Percentiles rank a stretch among this genome's conserved stretches.
phyloP scores from a whole-genome alignment of 345 rosid genomes.

The Gynandropsis gynandra region DNA sequence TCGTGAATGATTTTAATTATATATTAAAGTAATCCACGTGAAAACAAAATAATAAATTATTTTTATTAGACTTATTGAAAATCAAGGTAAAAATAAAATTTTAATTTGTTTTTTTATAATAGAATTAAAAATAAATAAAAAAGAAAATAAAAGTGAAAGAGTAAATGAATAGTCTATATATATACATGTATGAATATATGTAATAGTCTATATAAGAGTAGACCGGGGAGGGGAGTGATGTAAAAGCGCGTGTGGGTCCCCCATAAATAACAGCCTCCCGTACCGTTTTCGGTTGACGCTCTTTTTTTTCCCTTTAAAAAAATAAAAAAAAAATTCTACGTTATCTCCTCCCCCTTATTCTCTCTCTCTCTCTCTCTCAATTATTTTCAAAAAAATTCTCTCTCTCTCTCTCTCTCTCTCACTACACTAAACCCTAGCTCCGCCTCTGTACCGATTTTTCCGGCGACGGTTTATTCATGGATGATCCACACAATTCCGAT shows the following conservation, averaged over 20 bases:
- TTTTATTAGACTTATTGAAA: too few species aligned
- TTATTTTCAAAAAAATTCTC: neutral
- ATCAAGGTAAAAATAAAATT: too few species aligned
- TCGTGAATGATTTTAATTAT: too few species aligned
- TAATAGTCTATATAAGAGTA: constrained; percentile 1
- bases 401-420: neutral
- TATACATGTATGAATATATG: too few species aligned
- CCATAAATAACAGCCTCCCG: constrained; percentile 27
- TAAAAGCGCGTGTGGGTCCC: constrained; percentile 34
- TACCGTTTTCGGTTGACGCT: constrained; percentile 30
- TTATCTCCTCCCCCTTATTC: constrained; percentile 13
- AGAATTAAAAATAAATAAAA: too few species aligned
- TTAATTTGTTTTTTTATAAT: too few species aligned
- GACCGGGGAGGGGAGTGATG: constrained; percentile 10
- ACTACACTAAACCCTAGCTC: neutral
- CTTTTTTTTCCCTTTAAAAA: neutral
- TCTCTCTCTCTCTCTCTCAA: neutral
- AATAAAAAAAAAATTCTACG: constrained; percentile 1
- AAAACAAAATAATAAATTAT: too few species aligned
- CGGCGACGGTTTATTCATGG: too few species aligned
- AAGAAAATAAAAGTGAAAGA: too few species aligned
- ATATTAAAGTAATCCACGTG: too few species aligned
- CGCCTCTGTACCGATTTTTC: constrained; percentile 5
- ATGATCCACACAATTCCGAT: constrained; percentile 35
- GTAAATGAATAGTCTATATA: too few species aligned